Evolutionary conservation across 352 stramenopile species (phyloP).

Genomic region (Plasmopara muralis): DNA sequence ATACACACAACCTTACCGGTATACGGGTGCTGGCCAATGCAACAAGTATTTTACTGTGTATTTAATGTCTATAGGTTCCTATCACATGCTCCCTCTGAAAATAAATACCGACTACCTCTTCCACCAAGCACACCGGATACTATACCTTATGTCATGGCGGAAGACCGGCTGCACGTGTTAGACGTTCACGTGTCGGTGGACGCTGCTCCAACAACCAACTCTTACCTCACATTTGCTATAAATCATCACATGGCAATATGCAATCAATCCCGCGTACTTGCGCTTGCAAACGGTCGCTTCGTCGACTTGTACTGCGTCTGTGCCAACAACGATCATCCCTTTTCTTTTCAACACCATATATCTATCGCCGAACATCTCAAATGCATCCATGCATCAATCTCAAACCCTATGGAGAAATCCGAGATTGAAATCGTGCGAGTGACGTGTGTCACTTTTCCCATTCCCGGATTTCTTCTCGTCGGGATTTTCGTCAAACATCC

Average conservation of each 20-base stretch:
- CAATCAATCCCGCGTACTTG: constrained; percentile 27
- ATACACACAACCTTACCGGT: no score
- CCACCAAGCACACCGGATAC: background rate
- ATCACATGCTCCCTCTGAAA: background rate
- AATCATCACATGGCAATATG: constrained; percentile 35
- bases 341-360: constrained; percentile 40
- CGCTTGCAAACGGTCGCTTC: constrained; percentile 38
- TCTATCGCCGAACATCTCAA: constrained; percentile 25
- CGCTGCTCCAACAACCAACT: background rate
- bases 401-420: background rate
- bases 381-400: background rate
- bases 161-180: constrained; percentile 20
- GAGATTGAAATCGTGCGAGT: constrained; percentile 3
- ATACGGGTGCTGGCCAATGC: no score
- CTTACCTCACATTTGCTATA: constrained; percentile 1
- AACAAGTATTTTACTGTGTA: no score
- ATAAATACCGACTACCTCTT: background rate
- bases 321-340: constrained; percentile 10
- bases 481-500: constrained; percentile 16
- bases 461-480: constrained; percentile 39
- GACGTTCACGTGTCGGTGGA: constrained; percentile 21
- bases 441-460: constrained; percentile 39
- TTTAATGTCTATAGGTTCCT: no score
- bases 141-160: constrained; percentile 2
- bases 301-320: constrained; percentile 39